Percentiles rank a stretch among this genome's conserved stretches.
Conservation (phyloP, 805 yeast species). For the Sugiyamaella marilandica region DNA sequence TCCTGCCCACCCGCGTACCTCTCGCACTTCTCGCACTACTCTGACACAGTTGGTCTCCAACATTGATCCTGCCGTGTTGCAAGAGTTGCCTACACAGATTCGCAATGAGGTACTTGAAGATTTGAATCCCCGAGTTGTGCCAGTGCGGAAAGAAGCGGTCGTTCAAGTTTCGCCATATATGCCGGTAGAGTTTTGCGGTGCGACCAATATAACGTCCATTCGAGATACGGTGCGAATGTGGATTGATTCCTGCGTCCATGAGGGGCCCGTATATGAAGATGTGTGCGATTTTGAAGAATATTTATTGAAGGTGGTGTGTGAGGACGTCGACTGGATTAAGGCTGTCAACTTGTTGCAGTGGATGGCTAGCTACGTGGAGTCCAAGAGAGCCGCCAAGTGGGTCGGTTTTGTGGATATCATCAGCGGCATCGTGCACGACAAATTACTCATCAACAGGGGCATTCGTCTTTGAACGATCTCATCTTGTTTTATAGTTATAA, state of each 20-base stretch:
- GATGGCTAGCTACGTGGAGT: background rate
- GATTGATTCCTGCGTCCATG: conserved; percentile 31
- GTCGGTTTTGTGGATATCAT: background rate
- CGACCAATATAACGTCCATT: conserved; percentile 34
- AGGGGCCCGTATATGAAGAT: conserved; percentile 39
- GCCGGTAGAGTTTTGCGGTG: conserved; percentile 35
- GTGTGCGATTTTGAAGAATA: conserved; percentile 35
- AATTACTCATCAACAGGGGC: background rate
- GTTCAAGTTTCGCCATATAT: conserved; percentile 6
- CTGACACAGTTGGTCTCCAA: conserved; percentile 22
- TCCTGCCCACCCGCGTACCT: conserved; percentile 7
- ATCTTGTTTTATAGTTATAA: background rate
- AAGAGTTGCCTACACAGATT: conserved; percentile 60
- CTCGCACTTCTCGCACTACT: background rate
- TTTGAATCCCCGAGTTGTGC: background rate
- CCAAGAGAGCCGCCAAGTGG: conserved; percentile 4
- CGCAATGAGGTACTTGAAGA: conserved; percentile 47
- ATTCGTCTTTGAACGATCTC: background rate
- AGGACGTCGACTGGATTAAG: conserved; percentile 14
- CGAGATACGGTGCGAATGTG: conserved; percentile 34
- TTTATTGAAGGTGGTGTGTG: conserved; percentile 20
- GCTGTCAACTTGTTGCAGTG: background rate
- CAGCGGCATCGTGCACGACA: background rate
- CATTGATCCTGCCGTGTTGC: conserved; percentile 63
- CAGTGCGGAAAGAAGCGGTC: too few relatives aligned